Percentiles rank a stretch among this genome's conserved stretches.
phyloP scores from a whole-genome alignment of 345 rosid genomes.

The Mercurialis annua region DNA sequence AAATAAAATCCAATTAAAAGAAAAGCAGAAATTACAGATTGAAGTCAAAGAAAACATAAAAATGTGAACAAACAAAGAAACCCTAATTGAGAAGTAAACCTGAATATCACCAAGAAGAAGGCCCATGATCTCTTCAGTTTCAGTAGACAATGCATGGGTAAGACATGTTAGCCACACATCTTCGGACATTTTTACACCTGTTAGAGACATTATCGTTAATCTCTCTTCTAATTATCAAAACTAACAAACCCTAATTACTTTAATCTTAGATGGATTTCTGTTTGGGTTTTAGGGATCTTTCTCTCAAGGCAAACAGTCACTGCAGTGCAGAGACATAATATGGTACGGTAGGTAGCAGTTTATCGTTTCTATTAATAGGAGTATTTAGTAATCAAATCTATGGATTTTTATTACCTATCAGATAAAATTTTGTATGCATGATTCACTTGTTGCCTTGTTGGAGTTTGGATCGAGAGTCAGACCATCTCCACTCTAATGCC shows the following conservation, averaged over 20 bases:
- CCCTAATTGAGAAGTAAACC: constrained; percentile 75
- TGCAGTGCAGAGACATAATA: not conserved
- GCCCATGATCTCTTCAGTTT: constrained; percentile 99
- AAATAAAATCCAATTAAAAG: not conserved
- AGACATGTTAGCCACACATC: constrained; percentile 96
- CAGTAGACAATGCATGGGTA: constrained; percentile 96
- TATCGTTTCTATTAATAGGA: not conserved
- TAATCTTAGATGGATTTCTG: not conserved
- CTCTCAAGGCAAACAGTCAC: not conserved
- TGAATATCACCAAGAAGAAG: constrained; percentile 97
- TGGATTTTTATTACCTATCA: not conserved
- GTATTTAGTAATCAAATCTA: not conserved
- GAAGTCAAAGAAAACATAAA: not conserved
- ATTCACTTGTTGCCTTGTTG: no score
- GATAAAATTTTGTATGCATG: no score
- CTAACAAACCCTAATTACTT: not conserved
- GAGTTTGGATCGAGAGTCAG: no score
- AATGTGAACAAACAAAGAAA: not conserved
- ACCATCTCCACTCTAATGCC: no score
- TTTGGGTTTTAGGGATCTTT: not conserved
- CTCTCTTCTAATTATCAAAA: not conserved
- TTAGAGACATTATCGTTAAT: constrained; percentile 60
- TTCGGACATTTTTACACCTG: constrained; percentile 81
- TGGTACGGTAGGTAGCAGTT: not conserved
- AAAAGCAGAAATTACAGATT: not conserved